phyloP scores from a whole-genome alignment of 345 rosid species.

The Corchorus olitorius region DNA sequence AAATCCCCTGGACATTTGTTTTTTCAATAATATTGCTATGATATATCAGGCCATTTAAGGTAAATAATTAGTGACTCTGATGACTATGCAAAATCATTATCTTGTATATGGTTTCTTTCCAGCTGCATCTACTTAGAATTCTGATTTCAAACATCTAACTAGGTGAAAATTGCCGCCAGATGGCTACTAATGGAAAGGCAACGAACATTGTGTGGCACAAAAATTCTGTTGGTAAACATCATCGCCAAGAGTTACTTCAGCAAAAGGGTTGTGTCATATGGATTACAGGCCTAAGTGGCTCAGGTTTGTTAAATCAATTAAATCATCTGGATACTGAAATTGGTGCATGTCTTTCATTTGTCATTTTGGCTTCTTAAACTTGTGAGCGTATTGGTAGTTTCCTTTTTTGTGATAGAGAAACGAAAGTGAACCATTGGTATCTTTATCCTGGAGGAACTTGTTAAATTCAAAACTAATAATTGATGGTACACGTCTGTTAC shows the following conservation, averaged over 20 bases:
- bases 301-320: slow-evolving; percentile 52
- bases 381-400: background rate
- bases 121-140: slow-evolving; percentile 10
- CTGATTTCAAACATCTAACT: slow-evolving; percentile 34
- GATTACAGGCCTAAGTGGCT: slow-evolving; percentile 87
- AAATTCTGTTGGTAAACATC: slow-evolving; percentile 54
- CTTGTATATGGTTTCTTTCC: background rate
- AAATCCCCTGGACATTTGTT: background rate
- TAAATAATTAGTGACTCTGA: slow-evolving; percentile 9
- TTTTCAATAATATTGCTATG: background rate
- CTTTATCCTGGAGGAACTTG: background rate
- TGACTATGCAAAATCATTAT: slow-evolving; percentile 5
- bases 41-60: background rate
- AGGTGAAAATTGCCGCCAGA: slow-evolving; percentile 54
- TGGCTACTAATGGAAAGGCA: slow-evolving; percentile 46
- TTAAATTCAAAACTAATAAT: too few relatives aligned
- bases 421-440: background rate
- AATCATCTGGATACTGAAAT: background rate
- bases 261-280: slow-evolving; percentile 83
- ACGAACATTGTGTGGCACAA: slow-evolving; percentile 73
- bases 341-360: background rate
- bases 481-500: too few relatives aligned
- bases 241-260: slow-evolving; percentile 58
- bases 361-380: background rate
- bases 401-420: background rate